A percentile compares a stretch with the other conserved stretches of the same genome.
Evolutionary conservation across 148 eudicot species (phyloP).

Genomic region (Gaultheria prostrata): DNA sequence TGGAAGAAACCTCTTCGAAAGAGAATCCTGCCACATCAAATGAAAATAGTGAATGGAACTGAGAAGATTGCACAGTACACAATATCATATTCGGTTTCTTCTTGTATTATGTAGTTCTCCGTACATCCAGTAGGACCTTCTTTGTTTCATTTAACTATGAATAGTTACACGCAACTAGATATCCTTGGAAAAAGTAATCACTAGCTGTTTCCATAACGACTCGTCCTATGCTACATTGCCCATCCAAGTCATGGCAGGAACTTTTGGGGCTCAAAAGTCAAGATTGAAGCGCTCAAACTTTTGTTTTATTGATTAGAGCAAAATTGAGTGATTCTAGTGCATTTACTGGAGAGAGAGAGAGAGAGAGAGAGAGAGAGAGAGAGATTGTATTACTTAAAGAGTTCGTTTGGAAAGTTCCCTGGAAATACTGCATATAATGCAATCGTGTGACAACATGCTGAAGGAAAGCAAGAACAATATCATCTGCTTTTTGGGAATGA

Average conservation of each 20-base stretch:
- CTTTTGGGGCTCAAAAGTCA: neutral
- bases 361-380: too few relatives aligned
- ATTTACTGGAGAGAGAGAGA: too few relatives aligned
- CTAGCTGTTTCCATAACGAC: neutral
- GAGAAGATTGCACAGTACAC: neutral
- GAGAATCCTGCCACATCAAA: constrained; percentile 17
- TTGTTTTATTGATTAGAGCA: neutral
- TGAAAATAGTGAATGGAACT: neutral
- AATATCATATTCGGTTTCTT: neutral
- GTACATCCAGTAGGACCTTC: neutral
- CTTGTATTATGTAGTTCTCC: neutral
- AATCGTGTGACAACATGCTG: neutral
- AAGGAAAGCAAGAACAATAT: constrained; percentile 5
- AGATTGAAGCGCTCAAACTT: neutral
- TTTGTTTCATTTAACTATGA: neutral
- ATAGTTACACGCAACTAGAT: neutral
- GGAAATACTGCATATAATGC: neutral
- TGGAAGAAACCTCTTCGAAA: constrained; percentile 17
- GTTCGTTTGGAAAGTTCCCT: neutral
- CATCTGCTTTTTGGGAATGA: neutral
- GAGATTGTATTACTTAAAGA: neutral
- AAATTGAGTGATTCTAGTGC: neutral
- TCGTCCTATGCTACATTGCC: neutral
- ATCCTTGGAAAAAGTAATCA: neutral
- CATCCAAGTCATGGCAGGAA: neutral